Evolutionary conservation across 805 yeast genomes (phyloP).

Genomic region (Sugiyamaella qingdaonensis): DNA sequence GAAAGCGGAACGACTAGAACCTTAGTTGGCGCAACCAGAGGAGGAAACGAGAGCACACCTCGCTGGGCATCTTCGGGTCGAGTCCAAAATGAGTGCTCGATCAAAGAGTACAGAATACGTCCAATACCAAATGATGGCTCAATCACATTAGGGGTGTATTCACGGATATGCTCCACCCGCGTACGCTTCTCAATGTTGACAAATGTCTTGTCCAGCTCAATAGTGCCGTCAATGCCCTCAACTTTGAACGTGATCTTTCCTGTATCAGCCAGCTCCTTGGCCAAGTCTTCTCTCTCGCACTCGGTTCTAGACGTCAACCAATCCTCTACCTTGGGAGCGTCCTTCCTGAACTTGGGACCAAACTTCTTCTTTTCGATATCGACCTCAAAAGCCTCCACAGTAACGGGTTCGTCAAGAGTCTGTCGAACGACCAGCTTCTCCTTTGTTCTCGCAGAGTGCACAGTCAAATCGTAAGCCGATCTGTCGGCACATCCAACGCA

Average conservation of each 20-base stretch:
- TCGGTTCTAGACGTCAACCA: conserved; percentile 74
- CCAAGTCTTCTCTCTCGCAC: conserved; percentile 74
- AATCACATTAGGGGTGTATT: conserved; percentile 93
- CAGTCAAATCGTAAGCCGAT: conserved; percentile 94
- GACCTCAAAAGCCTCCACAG: conserved; percentile 78
- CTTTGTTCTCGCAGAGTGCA: conserved; percentile 91
- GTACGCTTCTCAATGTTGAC: conserved; percentile 73
- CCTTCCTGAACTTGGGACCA: conserved; percentile 96
- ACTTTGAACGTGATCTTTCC: conserved; percentile 65
- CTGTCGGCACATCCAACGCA: conserved; percentile 99
- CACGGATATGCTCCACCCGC: conserved; percentile 86
- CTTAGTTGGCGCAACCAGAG: conserved; percentile 95
- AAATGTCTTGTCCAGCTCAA: conserved; percentile 70
- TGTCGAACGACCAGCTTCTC: conserved; percentile 94
- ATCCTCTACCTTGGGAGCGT: conserved; percentile 86
- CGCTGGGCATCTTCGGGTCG: conserved; percentile 88
- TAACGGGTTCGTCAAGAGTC: conserved; percentile 75
- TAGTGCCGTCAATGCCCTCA: conserved; percentile 55
- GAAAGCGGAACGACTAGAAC: conserved; percentile 93
- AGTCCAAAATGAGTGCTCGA: conserved; percentile 93
- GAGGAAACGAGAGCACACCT: conserved; percentile 88
- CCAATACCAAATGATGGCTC: conserved; percentile 99
- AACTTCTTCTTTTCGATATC: conserved; percentile 91
- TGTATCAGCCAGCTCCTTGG: conserved; percentile 57
- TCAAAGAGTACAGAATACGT: conserved; percentile 86